Evolutionary conservation across 202 grass and related monocot species (phyloP), one percentile per base, ranked within the genome.

Genomic region (Cymbopogon flexuosus): DNA sequence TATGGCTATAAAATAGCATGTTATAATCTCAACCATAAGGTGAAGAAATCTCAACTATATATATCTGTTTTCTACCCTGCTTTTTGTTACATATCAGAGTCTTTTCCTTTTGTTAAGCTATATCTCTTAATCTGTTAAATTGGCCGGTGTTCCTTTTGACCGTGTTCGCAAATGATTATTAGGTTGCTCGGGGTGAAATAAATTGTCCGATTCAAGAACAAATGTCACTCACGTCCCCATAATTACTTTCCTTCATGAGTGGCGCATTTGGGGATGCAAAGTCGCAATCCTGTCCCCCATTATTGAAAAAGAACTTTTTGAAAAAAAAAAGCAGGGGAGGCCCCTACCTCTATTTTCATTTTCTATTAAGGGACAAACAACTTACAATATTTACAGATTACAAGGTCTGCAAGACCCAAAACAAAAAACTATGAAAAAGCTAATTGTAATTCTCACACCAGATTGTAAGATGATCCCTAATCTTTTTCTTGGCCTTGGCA

Each of bases 221-320:
- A 76, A 49, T 57, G n/a, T 13, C 16, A 77, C 72, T 77, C 77
- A 49, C 1, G 8, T 75, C 69, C 70, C 35, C 18, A 58, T 85
- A 35, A 65, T 65, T 69, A 37, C 51, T 41, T 68, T 58, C 68
- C 75, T 71, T 66, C 21, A 58, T 65, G 7, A 85, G 72, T 78
- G 87, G 81, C 42, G 30, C 65, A 74, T 83, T 73, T 60, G 2
- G 15, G 59, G 5, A 68, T 58, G 37, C 71, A 75, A 59, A 66
- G 66, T 54, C 73, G 19, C 30, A 79, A 47, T 83, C 80, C 16
- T 73, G 74, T 73, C n/a, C 65, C 65, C 79, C 21, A 71, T 72
- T 78, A 42, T 73, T 21, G 4, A 76, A 68, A 74, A 74, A 65
- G 7, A 67, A 46, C 14, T 79, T n/a, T 69, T 78, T 30, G 30